Evolutionary conservation across 257 asterid species (phyloP), one percentile per base, ranked within the genome.

Genomic region (Rhazya stricta): DNA sequence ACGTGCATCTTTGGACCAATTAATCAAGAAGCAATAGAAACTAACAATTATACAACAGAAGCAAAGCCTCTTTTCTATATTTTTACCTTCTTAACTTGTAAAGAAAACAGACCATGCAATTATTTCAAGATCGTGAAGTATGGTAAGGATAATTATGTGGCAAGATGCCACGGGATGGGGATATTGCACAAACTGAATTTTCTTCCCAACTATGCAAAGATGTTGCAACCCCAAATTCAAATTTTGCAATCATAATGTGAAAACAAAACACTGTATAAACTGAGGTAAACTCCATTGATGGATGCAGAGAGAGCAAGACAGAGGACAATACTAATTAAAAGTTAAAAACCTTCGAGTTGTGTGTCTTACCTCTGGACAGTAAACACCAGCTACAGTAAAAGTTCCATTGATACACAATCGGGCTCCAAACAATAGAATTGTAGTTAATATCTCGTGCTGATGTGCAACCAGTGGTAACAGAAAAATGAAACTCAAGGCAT

Each of bases 321-420:
- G 57, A 29, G 46, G n/a, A 19, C 1, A 37, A 8, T 15, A 15
- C 5, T 51, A 0, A 46, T 23, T 30, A 53, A 27, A 27, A 51
- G 39, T 21, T 37, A 16, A 46, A 0, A 67, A 76, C 36, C 25
- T 67, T 18, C 23, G 32, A 60, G 66, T 71, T 18, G 30, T 60
- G 72, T n/a, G 39, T 48, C 27, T 65, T 84, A 90, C 97, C 96
- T 92, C 96, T 27, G 93, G 93, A 66, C 88, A 79, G 71, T 89
- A 92, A 19, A 90, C 80, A 43, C 80, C 71, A 77, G 90, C 85
- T 61, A 88, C 85, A 2, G 77, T 75, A 75, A 86, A 89, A 27
- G 90, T 83, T 73, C 92, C 92, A 62, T 85, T 79, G 51, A 89
- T 76, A 57, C 82, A 90, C 77, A 91, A 84, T 2, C 94, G 96